Evolutionary conservation across 2,329 filamentous ascomycete species (phyloP), one percentile per base, ranked within the genome.

Genomic region (Camptophora hylomeconis): DNA sequence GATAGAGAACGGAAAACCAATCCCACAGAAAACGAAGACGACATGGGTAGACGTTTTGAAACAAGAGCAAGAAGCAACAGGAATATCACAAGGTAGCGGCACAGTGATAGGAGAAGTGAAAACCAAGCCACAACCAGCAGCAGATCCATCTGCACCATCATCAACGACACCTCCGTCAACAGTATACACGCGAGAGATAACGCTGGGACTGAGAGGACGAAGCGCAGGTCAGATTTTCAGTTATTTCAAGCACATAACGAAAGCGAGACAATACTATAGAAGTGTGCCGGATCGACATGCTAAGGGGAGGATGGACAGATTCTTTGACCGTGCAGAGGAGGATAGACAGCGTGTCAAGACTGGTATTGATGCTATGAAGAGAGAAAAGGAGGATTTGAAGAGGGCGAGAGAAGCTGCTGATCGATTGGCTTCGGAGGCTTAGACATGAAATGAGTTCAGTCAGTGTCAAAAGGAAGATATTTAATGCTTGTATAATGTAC

Each of bases 391-490:
- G 19, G 54, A 61, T 45, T 39, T 63, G 39, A 48, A 53, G 37
- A 55, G 54, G 35, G 58, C 59, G 14, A 51, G 52, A 35, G 56
- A 55, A 35, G 57, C 59, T 36, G 50, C 57, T 14, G 56, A 58
- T 38, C 57, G 50, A 43, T 39, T 58, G 42, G 51, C 48, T 39
- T 41, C 49, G 37, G 40, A 52, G 31, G 52, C n/a, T 14, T 15
- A 26, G 15, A 11, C n/a, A 26, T 7, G 10, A 13, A 37, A 17
- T 21, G n/a, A n/a, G n/a, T n/a, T n/a, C n/a, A n/a, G 11, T 13
- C 24, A 16, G 11, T 8, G 14, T 16, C 24, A 26, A 26, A 14
- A 13, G 24, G 13, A 7, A 16, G 13, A 7, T 16, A 8, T 5
- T 7, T 7, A n/a, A n/a, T n/a, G n/a, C n/a, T 7, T 26, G 7